Evolutionary conservation across 129 eudicot genomes (phyloP).

Genomic region (Rutidosis leptorrhynchoides): DNA sequence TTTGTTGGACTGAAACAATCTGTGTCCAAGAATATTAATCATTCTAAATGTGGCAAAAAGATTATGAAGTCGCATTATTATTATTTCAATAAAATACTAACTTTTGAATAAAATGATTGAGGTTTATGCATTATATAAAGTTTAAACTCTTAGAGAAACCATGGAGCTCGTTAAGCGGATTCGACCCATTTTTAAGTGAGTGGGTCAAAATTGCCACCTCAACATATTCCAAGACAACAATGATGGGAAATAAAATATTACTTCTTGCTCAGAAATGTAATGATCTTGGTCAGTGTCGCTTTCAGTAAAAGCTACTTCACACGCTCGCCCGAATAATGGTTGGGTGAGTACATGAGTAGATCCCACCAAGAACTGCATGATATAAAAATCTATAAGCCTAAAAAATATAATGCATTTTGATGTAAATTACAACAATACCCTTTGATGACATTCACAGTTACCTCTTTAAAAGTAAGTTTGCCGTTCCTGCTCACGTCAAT

Average conservation of each 20-base stretch:
- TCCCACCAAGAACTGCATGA: conserved; percentile 75
- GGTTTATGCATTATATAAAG: background rate
- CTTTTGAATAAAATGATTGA: background rate
- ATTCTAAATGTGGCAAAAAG: background rate
- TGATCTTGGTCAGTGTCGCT: conserved; percentile 43
- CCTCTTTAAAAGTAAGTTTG: conserved; percentile 75
- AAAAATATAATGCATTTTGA: background rate
- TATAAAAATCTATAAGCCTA: conserved; percentile 3
- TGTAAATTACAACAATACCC: conserved; percentile 8
- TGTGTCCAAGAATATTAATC: background rate
- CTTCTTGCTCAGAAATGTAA: conserved; percentile 62
- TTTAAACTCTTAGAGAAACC: background rate
- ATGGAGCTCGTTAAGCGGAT: background rate
- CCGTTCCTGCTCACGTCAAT: conserved; percentile 68
- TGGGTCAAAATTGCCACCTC: background rate
- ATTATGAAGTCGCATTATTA: background rate
- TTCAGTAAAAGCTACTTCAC: conserved; percentile 69
- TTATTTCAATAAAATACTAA: background rate
- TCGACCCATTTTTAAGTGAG: background rate
- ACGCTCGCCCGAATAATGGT: conserved; percentile 62
- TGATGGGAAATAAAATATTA: conserved; percentile 26
- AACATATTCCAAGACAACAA: background rate
- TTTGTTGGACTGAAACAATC: background rate
- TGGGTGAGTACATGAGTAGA: conserved; percentile 72
- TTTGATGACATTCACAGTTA: conserved; percentile 6